Conservation (phyloP, 805 yeast genomes). For the Ascoidea tarda region DNA sequence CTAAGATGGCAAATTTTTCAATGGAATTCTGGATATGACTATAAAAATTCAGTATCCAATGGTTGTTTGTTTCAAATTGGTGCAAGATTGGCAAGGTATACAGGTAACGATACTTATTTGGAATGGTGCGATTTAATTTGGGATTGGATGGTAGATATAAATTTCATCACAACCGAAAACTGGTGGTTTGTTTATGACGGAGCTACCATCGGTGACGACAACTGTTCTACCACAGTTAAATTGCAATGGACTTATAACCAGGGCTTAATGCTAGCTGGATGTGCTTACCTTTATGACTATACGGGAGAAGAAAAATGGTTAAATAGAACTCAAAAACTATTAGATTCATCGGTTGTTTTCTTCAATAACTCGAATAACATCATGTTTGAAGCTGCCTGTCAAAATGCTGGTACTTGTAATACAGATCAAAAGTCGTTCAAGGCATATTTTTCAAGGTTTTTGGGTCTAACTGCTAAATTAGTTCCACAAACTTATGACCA, state of each 20-base stretch:
- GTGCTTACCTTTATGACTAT: constrained; percentile 66
- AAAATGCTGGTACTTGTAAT: constrained; percentile 47
- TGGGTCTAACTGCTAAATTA: constrained; percentile 62
- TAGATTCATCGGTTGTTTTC: constrained; percentile 41
- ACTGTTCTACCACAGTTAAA: constrained; percentile 46
- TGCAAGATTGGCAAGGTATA: constrained; percentile 76
- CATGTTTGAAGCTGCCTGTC: constrained; percentile 80
- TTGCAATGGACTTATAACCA: constrained; percentile 82
- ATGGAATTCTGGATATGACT: constrained; percentile 91
- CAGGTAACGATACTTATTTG: constrained; percentile 57
- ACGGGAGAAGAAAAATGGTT: constrained; percentile 60
- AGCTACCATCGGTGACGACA: constrained; percentile 32
- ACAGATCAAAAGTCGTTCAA: constrained; percentile 85
- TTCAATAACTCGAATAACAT: constrained; percentile 34
- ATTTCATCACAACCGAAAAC: constrained; percentile 23
- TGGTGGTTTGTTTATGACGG: constrained; percentile 54
- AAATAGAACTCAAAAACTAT: constrained; percentile 38
- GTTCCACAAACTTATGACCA: constrained; percentile 35
- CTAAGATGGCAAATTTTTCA: constrained; percentile 91
- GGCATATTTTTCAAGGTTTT: constrained; percentile 63
- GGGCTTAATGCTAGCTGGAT: constrained; percentile 66
- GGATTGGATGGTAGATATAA: constrained; percentile 58
- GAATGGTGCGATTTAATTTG: constrained; percentile 66
- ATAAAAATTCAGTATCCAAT: constrained; percentile 84
- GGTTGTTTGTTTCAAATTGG: constrained; percentile 82